Conservation (phyloP, 2,329 filamentous ascomycete species). For the Ilyonectria robusta region DNA sequence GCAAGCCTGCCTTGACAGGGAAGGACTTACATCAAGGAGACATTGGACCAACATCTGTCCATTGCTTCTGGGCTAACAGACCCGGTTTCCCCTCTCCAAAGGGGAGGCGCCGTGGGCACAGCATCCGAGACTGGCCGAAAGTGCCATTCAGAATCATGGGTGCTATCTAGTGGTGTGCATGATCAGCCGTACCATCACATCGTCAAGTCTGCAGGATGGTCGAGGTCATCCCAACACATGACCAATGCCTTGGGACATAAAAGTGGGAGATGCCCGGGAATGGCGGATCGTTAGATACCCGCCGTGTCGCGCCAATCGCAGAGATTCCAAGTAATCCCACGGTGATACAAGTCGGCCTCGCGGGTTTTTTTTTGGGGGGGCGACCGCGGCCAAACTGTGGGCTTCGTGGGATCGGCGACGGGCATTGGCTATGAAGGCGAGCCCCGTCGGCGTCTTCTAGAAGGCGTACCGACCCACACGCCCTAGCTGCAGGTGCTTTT, state of each 20-base stretch:
- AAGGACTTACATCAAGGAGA: conserved; percentile 18
- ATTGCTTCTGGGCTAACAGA: neutral
- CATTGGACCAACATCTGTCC: neutral
- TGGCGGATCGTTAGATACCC: conserved; percentile 39
- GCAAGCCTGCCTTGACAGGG: conserved; percentile 25
- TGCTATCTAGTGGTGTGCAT: conserved; percentile 11
- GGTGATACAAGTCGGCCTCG: conserved; percentile 35
- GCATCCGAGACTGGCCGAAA: neutral
- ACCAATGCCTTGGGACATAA: conserved; percentile 26
- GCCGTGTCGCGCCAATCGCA: conserved; percentile 37
- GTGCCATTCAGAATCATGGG: conserved; percentile 8
- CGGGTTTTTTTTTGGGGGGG: conserved; percentile 33
- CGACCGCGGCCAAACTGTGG: conserved; percentile 20
- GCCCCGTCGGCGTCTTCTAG: conserved; percentile 42
- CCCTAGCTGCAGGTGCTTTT: conserved; percentile 26
- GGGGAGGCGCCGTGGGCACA: neutral
- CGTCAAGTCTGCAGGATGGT: conserved; percentile 5
- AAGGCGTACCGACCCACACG: conserved; percentile 35
- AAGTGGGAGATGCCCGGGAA: conserved; percentile 37
- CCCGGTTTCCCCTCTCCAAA: neutral
- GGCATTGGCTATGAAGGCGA: conserved; percentile 16
- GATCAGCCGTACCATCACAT: conserved; percentile 5
- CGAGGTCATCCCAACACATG: neutral
- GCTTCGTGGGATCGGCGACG: conserved; percentile 18
- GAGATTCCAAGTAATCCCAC: conserved; percentile 34